A percentile compares a stretch with the other conserved stretches of the same genome.
Evolutionary conservation across 352 stramenopile species (phyloP).

Genomic region (Saprolegnia diclina): DNA sequence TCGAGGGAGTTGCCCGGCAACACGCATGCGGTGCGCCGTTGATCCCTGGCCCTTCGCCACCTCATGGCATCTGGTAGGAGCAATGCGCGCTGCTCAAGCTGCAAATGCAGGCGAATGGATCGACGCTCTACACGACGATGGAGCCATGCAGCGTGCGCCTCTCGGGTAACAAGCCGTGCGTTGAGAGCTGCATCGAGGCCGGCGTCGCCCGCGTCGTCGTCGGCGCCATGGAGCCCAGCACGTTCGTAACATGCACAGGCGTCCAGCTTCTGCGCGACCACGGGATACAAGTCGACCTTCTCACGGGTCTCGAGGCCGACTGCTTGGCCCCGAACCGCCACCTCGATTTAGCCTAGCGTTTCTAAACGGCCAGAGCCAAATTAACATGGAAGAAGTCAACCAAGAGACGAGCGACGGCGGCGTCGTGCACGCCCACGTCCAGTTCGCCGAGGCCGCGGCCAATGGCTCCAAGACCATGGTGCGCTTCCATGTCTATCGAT

Average conservation of each 20-base stretch:
- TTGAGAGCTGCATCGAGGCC: constrained; percentile 68
- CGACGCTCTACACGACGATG: constrained; percentile 88
- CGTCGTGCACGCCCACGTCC: constrained; percentile 53
- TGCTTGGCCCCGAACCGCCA: constrained; percentile 71
- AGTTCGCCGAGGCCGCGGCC: constrained; percentile 54
- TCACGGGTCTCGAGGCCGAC: constrained; percentile 62
- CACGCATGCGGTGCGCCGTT: constrained; percentile 51
- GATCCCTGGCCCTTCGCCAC: neutral
- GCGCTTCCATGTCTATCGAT: neutral
- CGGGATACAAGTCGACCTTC: constrained; percentile 62
- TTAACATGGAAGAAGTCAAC: constrained; percentile 21
- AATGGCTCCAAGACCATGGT: constrained; percentile 60
- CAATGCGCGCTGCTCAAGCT: constrained; percentile 82
- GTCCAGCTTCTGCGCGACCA: constrained; percentile 61
- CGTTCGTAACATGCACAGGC: constrained; percentile 81
- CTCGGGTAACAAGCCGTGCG: constrained; percentile 79
- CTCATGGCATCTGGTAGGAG: constrained; percentile 33
- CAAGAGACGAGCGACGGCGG: constrained; percentile 32
- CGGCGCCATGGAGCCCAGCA: constrained; percentile 80
- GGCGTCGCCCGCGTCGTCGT: constrained; percentile 67
- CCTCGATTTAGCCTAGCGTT: constrained; percentile 34
- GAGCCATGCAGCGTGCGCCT: constrained; percentile 83
- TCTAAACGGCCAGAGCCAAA: constrained; percentile 1
- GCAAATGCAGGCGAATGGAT: constrained; percentile 47
- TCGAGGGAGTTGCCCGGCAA: constrained; percentile 83